Percentiles rank a stretch among this genome's conserved stretches.
Conservation (phyloP, 2,329 filamentous ascomycete species). For the Sporothrix curviconia region DNA sequence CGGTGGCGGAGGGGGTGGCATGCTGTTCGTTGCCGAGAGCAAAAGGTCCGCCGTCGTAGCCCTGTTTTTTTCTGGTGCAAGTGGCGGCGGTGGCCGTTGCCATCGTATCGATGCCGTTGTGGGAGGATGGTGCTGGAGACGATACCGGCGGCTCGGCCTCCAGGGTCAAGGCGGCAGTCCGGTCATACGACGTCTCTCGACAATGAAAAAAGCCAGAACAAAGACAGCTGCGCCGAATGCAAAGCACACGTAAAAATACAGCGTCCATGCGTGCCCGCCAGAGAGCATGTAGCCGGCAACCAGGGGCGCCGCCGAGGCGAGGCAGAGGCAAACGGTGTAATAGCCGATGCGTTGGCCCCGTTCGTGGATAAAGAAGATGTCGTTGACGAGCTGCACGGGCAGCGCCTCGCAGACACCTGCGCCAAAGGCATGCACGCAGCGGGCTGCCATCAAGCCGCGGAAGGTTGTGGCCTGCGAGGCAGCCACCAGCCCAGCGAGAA, state of each 20-base stretch:
- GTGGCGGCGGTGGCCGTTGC: too few relatives aligned
- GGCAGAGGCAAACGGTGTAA: constrained; percentile 53
- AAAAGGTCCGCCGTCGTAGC: neutral
- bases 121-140: too few relatives aligned
- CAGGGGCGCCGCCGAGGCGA: constrained; percentile 49
- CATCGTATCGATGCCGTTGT: too few relatives aligned
- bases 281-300: constrained; percentile 57
- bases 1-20: constrained; percentile 21
- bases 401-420: constrained; percentile 39
- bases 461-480: constrained; percentile 32
- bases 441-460: constrained; percentile 32
- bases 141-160: neutral
- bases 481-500: constrained; percentile 35
- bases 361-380: constrained; percentile 41
- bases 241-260: constrained; percentile 56
- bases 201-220: constrained; percentile 26
- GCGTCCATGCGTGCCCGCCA: constrained; percentile 51
- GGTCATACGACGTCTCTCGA: constrained; percentile 29
- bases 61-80: neutral
- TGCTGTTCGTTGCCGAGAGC: neutral
- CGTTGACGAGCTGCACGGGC: constrained; percentile 39
- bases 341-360: constrained; percentile 51
- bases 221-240: constrained; percentile 37
- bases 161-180: constrained; percentile 11
- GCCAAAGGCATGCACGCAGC: constrained; percentile 35